A percentile compares a stretch with the other conserved stretches of the same genome.
Evolutionary conservation across 148 eudicot species (phyloP).

Genomic region (Chenopodium quinoa): DNA sequence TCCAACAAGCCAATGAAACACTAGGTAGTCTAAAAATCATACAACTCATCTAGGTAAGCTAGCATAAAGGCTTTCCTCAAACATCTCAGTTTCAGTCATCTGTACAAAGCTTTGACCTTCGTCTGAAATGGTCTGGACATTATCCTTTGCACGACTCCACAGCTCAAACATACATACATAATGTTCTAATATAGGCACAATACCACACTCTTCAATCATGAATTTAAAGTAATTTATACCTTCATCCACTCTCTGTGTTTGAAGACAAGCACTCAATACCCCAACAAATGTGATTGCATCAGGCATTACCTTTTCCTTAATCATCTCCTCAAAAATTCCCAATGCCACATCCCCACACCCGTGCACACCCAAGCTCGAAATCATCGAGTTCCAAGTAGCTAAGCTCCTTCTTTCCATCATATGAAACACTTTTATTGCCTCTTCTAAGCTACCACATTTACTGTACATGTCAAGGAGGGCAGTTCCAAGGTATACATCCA

Average conservation of each 20-base stretch:
- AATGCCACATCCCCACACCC: conserved; percentile 61
- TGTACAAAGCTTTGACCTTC: background rate
- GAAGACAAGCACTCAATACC: conserved; percentile 60
- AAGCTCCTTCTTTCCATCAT: conserved; percentile 48
- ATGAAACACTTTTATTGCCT: conserved; percentile 49
- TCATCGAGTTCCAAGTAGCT: conserved; percentile 78
- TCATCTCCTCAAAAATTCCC: conserved; percentile 45
- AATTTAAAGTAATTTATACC: conserved; percentile 40
- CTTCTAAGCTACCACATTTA: conserved; percentile 63
- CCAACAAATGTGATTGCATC: conserved; percentile 70
- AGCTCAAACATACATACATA: conserved; percentile 46
- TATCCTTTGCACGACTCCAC: conserved; percentile 30
- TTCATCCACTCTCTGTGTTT: conserved; percentile 34
- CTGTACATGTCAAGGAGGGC: conserved; percentile 79
- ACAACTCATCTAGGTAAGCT: background rate
- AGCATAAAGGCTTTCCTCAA: background rate
- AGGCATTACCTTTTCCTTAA: conserved; percentile 41
- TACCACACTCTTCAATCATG: conserved; percentile 49
- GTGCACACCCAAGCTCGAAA: conserved; percentile 67
- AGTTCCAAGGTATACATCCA: conserved; percentile 57
- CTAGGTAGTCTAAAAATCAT: background rate
- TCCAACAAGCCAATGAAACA: background rate
- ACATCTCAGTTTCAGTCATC: background rate
- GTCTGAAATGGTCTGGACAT: background rate
- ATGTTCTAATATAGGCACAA: conserved; percentile 50